Evolutionary conservation across 2,329 filamentous ascomycete genomes (phyloP), one percentile per base, ranked within the genome.

Genomic region (Cladorrhinum sp.): DNA sequence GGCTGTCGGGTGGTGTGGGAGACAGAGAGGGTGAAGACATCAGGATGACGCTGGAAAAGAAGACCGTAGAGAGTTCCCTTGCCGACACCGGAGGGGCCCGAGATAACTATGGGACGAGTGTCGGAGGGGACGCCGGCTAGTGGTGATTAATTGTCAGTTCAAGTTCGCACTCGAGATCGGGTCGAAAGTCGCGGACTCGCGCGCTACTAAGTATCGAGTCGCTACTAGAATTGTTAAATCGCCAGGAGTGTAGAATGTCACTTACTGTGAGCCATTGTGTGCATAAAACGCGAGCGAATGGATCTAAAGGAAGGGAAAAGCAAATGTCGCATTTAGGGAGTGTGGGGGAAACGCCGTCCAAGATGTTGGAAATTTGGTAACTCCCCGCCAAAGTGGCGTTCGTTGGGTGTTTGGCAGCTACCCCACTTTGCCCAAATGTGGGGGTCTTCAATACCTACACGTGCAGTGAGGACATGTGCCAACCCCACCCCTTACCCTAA

Each of bases 1-100:
- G 93, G 92, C 1, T 77, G 69, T 39, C 93, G 88, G 26, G 93
- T 96, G 7, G 93, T 97, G 80, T 96, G 88, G 63, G 83, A 85
- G 61, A 87, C 82, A 61, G 83, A 84, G 30, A 85, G 79, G 21
- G 78, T 74, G 70, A 84, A 83, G 65, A 72, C 75, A 60, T 81
- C 76, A 14, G 80, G 79, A 73, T 83, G 77, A 46, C 60, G 55
- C 64, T 67, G 60, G 73, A 92, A 89, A 55, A 94, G 86, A 53
- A 84, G 81, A 71, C 86, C 86, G 74, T 90, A 87, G 63, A 94
- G 86, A 12, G 91, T 94, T 68, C 88, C 90, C 77, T 95, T 95
- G 67, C 91, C 91, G 53, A 91, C 85, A 73, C 91, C 91, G 10
- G 86, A 89, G 64, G 91, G 91, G 59, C 91, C 91, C 54, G 87